A percentile compares a stretch with the other conserved stretches of the same genome.
phyloP scores from a whole-genome alignment of 768 basidiomycete genomes.

The Boletus fagicola region DNA sequence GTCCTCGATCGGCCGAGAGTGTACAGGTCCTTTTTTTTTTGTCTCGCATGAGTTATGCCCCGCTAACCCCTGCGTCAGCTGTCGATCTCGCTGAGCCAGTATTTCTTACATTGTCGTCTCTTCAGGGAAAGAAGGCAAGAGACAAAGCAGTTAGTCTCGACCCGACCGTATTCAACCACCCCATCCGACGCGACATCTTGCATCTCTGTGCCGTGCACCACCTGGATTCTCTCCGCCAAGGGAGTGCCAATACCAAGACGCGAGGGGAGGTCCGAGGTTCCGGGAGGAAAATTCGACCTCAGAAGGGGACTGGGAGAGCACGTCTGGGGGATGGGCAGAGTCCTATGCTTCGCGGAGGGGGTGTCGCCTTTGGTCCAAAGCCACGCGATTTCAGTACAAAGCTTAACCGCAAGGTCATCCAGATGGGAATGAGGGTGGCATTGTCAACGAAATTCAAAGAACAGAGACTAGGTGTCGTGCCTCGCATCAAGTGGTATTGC shows the following conservation, averaged over 20 bases:
- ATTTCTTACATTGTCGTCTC: conserved; percentile 59
- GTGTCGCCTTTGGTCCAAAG: conserved; percentile 87
- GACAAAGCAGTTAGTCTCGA: conserved; percentile 61
- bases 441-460: conserved; percentile 81
- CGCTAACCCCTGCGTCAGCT: conserved; percentile 30
- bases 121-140: conserved; percentile 43
- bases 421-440: conserved; percentile 91
- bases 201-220: conserved; percentile 90
- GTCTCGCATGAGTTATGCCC: conserved; percentile 4
- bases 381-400: conserved; percentile 91
- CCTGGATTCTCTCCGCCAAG: conserved; percentile 86
- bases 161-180: conserved; percentile 83
- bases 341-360: conserved; percentile 89
- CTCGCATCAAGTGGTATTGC: conserved; percentile 66
- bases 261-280: conserved; percentile 89
- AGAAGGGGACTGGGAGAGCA: conserved; percentile 90
- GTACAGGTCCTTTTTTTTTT: conserved; percentile 17
- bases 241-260: conserved; percentile 88
- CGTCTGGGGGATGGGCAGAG: conserved; percentile 87
- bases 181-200: conserved; percentile 87
- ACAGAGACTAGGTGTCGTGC: conserved; percentile 71
- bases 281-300: conserved; percentile 82
- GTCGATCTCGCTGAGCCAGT: conserved; percentile 46
- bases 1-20: background rate
- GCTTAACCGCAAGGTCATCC: conserved; percentile 87